Evolutionary conservation across 2,329 filamentous ascomycete genomes (phyloP).

Genomic region (Colletotrichum sp.): DNA sequence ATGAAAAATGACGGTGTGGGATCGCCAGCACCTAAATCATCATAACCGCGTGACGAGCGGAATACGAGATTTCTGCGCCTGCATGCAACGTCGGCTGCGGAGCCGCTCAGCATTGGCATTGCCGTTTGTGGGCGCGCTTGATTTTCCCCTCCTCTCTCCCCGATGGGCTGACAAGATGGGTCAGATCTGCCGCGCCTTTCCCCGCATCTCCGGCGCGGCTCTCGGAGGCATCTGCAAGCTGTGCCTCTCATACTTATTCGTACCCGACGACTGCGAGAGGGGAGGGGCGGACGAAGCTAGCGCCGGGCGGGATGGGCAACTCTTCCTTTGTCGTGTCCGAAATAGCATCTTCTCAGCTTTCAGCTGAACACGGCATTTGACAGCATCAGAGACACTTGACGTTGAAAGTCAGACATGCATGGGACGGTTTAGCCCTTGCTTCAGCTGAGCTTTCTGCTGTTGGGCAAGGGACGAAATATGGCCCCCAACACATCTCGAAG

Average conservation of each 20-base stretch:
- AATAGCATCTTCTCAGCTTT: neutral
- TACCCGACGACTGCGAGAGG: neutral
- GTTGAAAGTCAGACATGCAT: neutral
- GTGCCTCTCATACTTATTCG: neutral
- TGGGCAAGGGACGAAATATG: neutral
- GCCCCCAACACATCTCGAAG: neutral
- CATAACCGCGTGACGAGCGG: neutral
- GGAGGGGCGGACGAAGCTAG: neutral
- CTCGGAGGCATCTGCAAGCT: neutral
- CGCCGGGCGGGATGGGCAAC: neutral
- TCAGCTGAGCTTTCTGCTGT: neutral
- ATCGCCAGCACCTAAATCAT: neutral
- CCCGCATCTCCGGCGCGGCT: slow-evolving; percentile 8
- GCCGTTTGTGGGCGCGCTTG: neutral
- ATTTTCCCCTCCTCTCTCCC: neutral
- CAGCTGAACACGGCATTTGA: neutral
- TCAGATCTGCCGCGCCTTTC: neutral
- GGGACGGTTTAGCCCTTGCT: neutral
- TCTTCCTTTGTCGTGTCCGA: neutral
- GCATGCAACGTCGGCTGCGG: slow-evolving; percentile 5
- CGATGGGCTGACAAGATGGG: neutral
- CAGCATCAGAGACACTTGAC: neutral
- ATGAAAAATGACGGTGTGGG: neutral
- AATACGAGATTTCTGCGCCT: slow-evolving; percentile 11
- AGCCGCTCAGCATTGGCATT: neutral